Percentiles rank a stretch among this genome's conserved stretches.
These are phyloP conservation scores for Boletus rubroflammeus DNA, from an alignment of 768 basidiomycete species.

Conservation along the genomic window DNA sequence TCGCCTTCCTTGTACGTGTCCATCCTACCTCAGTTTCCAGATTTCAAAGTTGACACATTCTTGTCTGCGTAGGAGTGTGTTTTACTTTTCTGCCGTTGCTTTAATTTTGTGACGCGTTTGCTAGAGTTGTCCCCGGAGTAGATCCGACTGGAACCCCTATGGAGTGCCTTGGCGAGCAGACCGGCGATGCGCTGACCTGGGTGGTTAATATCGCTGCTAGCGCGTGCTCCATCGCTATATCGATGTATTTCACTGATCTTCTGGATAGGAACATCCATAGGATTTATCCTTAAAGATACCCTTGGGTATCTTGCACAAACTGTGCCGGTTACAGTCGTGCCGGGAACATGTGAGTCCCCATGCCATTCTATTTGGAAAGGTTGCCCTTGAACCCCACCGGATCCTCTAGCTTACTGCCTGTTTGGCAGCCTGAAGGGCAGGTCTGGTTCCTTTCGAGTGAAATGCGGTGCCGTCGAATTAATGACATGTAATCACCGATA, in stretches of 20 bases:
- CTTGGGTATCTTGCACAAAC: constrained; percentile 46
- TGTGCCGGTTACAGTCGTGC: constrained; percentile 39
- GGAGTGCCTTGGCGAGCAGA: background rate
- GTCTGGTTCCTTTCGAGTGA: background rate
- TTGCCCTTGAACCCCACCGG: constrained; percentile 1
- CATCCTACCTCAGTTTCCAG: background rate
- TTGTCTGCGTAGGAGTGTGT: constrained; percentile 33
- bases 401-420: constrained; percentile 3
- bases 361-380: background rate
- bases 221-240: background rate
- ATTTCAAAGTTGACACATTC: background rate
- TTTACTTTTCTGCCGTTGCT: background rate
- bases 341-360: constrained; percentile 2
- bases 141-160: background rate
- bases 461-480: background rate
- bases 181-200: background rate
- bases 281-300: constrained; percentile 51
- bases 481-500: constrained; percentile 19
- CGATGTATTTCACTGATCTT: background rate
- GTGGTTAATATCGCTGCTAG: constrained; percentile 5
- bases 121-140: background rate
- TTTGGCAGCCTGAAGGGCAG: constrained; percentile 4
- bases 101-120: background rate
- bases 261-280: constrained; percentile 43
- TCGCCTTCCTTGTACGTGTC: constrained; percentile 45